Conservation (phyloP, 352 stramenopile genomes). For the Phytophthora foliorum region DNA sequence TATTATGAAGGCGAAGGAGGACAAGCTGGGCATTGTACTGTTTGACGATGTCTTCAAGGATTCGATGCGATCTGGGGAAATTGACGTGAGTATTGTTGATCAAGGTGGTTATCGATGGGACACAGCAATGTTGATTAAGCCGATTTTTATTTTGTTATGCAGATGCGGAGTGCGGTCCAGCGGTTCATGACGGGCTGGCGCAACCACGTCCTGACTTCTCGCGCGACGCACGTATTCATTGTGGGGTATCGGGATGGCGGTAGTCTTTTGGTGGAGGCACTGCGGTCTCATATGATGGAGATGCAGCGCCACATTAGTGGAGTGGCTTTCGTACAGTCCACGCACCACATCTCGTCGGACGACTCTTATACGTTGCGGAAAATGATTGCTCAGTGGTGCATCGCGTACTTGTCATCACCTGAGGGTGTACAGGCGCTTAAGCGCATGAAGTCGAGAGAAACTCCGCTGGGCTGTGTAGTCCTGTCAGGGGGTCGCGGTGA, state of each 20-base stretch:
- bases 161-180: slow-evolving; percentile 66
- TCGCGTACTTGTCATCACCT: slow-evolving; percentile 57
- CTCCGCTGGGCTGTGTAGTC: slow-evolving; percentile 65
- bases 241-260: slow-evolving; percentile 72
- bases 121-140: not conserved
- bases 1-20: slow-evolving; percentile 77
- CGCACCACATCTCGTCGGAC: slow-evolving; percentile 61
- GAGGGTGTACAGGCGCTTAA: slow-evolving; percentile 51
- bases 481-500: slow-evolving; percentile 52
- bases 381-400: slow-evolving; percentile 74
- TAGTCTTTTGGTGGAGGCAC: slow-evolving; percentile 58
- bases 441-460: slow-evolving; percentile 65
- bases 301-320: slow-evolving; percentile 80
- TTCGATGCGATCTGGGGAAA: slow-evolving; percentile 50
- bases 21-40: slow-evolving; percentile 74
- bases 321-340: slow-evolving; percentile 74
- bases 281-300: slow-evolving; percentile 66
- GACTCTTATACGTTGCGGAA: slow-evolving; percentile 75
- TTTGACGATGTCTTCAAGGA: slow-evolving; percentile 79
- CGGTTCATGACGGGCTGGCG: slow-evolving; percentile 78
- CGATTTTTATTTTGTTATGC: slow-evolving; percentile 12
- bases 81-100: slow-evolving; percentile 52
- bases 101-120: not conserved
- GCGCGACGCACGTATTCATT: slow-evolving; percentile 75
- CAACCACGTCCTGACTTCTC: slow-evolving; percentile 72